A percentile compares a stretch with the other conserved stretches of the same genome.
phyloP scores from a whole-genome alignment of 2,329 filamentous ascomycete genomes.

The Huntiella bhutanensis region DNA sequence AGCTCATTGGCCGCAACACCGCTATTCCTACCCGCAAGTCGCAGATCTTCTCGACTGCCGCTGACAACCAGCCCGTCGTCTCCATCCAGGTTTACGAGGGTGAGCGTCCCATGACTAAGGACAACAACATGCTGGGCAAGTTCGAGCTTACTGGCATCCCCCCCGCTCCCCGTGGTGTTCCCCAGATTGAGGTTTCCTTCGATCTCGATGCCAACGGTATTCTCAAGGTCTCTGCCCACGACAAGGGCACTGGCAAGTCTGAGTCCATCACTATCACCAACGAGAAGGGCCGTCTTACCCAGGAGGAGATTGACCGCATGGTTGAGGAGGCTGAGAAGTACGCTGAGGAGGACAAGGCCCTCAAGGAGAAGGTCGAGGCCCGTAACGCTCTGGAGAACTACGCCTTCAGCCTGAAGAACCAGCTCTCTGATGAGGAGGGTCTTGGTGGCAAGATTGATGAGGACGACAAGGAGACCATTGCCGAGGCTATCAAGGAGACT shows the following conservation, averaged over 20 bases:
- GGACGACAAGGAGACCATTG: constrained; percentile 91
- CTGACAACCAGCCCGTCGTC: constrained; percentile 91
- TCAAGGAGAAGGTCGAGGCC: constrained; percentile 88
- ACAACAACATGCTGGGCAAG: constrained; percentile 94
- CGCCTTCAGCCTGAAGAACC: constrained; percentile 97
- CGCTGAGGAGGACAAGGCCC: constrained; percentile 97
- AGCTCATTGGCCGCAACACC: constrained; percentile 86
- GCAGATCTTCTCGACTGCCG: constrained; percentile 93
- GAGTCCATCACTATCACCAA: constrained; percentile 99
- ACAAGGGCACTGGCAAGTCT: constrained; percentile 95
- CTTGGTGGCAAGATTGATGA: constrained; percentile 97
- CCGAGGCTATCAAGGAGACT: constrained; percentile 92
- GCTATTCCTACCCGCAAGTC: constrained; percentile 91
- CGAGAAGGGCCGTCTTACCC: constrained; percentile 92
- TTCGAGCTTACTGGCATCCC: constrained; percentile 96
- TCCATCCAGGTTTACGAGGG: constrained; percentile 92
- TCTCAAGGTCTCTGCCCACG: constrained; percentile 82
- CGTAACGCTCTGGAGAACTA: constrained; percentile 98
- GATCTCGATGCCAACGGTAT: constrained; percentile 98
- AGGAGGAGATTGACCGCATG: constrained; percentile 98
- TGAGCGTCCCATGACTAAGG: constrained; percentile 83
- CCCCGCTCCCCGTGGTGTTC: constrained; percentile 84
- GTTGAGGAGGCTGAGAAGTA: constrained; percentile 96
- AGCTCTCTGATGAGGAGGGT: constrained; percentile 90
- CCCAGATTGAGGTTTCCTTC: constrained; percentile 96